Evolutionary conservation across 2,329 filamentous ascomycete species (phyloP), one percentile per base, ranked within the genome.

Genomic region (Epichloe uncinata): DNA sequence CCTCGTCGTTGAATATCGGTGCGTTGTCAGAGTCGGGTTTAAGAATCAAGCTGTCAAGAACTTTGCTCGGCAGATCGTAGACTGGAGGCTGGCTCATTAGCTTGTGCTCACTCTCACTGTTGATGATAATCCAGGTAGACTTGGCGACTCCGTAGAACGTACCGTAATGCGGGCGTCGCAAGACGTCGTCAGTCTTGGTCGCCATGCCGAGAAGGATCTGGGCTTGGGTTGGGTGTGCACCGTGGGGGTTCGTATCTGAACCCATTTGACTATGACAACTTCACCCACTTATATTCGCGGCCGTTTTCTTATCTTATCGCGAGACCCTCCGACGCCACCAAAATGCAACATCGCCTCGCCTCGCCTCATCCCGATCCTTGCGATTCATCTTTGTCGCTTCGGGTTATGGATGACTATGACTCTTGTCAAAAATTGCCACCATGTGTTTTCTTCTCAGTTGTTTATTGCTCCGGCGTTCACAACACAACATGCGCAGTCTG

Each of bases 51-150:
- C 80, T 84, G 48, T 74, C 71, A 36, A 94, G 72, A 44, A 95
- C 75, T 62, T 89, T 79, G 52, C 76, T 71, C 0, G 88, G 87
- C 22, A 96, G 77, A 64, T 94, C 84, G 66, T 90, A 96, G 51
- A 91, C 85, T 89, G 63, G 6, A 43, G 26, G 26, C 16, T 18
- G n/a, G 20, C n/a, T 20, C 15, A 34, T 54, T 45, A 54, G 52
- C 50, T 47, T 26, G 20, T 12, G 34, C 36, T 12, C 5, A 33
- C 15, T 15, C 36, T 12, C 5, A 33, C 15, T 15, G 2, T 5
- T 15, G n/a, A 8, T n/a, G 35, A 13, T 6, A 1, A 7, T 7
- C 5, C 18, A 36, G n/a, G 9, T 3, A 22, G 35, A 26, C 22
- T 3, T 7, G 22, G 37, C 35, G 26, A 47, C 30, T 26, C 5